Evolutionary conservation across 2,329 filamentous ascomycete species (phyloP).

Genomic region (Thielaviopsis populi): DNA sequence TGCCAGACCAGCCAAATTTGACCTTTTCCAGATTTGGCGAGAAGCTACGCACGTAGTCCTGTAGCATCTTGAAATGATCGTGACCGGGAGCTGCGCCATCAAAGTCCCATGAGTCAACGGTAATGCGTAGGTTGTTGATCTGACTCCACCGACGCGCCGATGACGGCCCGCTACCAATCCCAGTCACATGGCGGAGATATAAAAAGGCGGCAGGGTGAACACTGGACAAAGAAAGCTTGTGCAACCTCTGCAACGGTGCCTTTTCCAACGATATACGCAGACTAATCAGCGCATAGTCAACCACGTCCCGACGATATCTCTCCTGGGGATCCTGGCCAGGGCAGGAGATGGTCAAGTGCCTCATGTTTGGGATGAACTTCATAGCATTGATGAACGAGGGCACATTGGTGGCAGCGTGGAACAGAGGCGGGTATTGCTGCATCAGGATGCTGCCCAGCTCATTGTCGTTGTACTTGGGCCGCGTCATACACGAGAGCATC

Average conservation of each 20-base stretch:
- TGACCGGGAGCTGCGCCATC: slow-evolving; percentile 42
- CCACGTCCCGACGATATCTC: slow-evolving; percentile 58
- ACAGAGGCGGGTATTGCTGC: slow-evolving; percentile 75
- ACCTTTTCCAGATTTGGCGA: slow-evolving; percentile 51
- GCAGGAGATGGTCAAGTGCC: slow-evolving; percentile 62
- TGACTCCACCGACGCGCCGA: slow-evolving; percentile 62
- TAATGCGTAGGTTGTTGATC: slow-evolving; percentile 58
- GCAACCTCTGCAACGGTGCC: slow-evolving; percentile 48
- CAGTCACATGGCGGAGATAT: slow-evolving; percentile 60
- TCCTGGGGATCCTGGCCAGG: slow-evolving; percentile 55
- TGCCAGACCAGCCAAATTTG: slow-evolving; percentile 63
- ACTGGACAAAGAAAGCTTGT: slow-evolving; percentile 54
- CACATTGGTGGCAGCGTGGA: slow-evolving; percentile 80
- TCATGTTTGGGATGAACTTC: slow-evolving; percentile 50
- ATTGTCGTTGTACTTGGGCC: slow-evolving; percentile 65
- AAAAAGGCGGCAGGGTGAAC: slow-evolving; percentile 63
- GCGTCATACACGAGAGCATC: slow-evolving; percentile 42
- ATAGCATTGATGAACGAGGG: slow-evolving; percentile 68
- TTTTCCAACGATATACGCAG: slow-evolving; percentile 71
- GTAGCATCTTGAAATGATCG: slow-evolving; percentile 63
- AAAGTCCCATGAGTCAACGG: slow-evolving; percentile 56
- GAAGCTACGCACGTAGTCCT: slow-evolving; percentile 64
- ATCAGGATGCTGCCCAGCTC: slow-evolving; percentile 70
- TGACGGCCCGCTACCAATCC: slow-evolving; percentile 59
- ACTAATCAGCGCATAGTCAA: slow-evolving; percentile 82